Evolutionary conservation across 23 red algal species (phyloP).

Genomic region (Cyanidioschyzon merolae): DNA sequence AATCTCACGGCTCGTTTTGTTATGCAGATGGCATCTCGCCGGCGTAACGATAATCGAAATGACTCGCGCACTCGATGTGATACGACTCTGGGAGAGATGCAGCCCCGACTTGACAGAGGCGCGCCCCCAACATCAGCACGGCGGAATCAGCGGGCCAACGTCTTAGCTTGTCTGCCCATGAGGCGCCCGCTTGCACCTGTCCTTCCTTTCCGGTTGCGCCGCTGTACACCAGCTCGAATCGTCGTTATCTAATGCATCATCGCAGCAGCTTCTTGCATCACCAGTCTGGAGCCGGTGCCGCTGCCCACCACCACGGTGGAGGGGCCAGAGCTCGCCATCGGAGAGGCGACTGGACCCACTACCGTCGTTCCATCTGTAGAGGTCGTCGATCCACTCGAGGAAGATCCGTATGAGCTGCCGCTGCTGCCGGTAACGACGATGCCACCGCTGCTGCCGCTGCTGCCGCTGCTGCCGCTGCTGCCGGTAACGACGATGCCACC

Average conservation of each 20-base stretch:
- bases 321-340: neutral
- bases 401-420: neutral
- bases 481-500: neutral
- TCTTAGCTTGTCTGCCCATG: too few relatives aligned
- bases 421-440: neutral
- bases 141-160: too few relatives aligned
- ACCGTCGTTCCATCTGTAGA: neutral
- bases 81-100: too few relatives aligned
- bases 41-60: too few relatives aligned
- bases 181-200: too few relatives aligned
- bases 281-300: neutral
- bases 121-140: too few relatives aligned
- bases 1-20: too few relatives aligned
- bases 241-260: neutral
- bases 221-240: too few relatives aligned
- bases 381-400: neutral
- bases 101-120: too few relatives aligned
- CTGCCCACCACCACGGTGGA: neutral
- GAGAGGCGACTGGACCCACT: neutral
- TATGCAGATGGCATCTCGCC: too few relatives aligned
- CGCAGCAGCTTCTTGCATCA: neutral
- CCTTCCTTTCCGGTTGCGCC: too few relatives aligned
- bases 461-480: slow-evolving; percentile 15
- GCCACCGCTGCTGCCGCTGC: neutral
- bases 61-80: too few relatives aligned